Evolutionary conservation across 2,329 filamentous ascomycete genomes (phyloP).

Genomic region (Diaporthe destruens): DNA sequence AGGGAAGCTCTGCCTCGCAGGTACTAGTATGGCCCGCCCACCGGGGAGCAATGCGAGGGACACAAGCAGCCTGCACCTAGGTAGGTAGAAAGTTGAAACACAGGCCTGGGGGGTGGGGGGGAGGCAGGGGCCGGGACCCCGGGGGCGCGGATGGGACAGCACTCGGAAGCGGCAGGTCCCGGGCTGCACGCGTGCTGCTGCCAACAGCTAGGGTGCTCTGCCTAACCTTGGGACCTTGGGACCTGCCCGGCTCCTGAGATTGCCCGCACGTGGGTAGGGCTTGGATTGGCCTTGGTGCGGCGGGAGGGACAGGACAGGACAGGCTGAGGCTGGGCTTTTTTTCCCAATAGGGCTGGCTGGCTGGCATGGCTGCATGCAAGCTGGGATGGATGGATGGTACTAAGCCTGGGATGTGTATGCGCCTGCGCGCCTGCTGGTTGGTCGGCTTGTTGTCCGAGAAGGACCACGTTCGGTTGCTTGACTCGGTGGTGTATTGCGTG

Average conservation of each 20-base stretch:
- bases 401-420: no score
- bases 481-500: no score
- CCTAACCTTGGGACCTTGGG: conserved; percentile 4
- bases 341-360: neutral
- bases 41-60: conserved; percentile 10
- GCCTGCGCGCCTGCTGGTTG: no score
- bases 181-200: conserved; percentile 9
- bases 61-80: no score
- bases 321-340: neutral
- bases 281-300: neutral
- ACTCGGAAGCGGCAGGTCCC: conserved; percentile 16
- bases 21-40: neutral
- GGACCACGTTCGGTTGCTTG: no score
- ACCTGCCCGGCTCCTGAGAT: neutral
- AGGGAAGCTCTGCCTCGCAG: neutral
- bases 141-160: neutral
- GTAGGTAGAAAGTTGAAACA: conserved; percentile 19
- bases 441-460: no score
- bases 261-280: neutral
- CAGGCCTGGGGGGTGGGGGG: no score
- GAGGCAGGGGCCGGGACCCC: conserved; percentile 18
- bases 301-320: neutral
- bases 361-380: neutral
- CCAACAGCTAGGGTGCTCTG: neutral
- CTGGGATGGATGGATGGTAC: no score